Evolutionary conservation across 2,329 filamentous ascomycete genomes (phyloP).

Genomic region (Graphium sp.): DNA sequence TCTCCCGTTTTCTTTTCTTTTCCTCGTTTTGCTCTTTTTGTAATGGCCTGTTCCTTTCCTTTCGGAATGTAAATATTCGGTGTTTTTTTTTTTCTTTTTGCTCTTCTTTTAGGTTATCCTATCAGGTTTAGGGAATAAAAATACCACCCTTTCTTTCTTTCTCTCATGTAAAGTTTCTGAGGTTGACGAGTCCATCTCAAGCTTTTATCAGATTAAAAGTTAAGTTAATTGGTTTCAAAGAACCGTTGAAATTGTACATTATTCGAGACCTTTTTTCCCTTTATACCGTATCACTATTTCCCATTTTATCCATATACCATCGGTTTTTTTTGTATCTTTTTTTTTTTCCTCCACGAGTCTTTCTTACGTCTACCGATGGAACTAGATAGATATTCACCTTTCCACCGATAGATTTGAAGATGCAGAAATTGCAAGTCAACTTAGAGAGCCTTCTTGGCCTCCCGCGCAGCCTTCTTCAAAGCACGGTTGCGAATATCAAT

Average conservation of each 20-base stretch:
- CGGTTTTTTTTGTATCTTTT: background rate
- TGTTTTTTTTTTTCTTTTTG: background rate
- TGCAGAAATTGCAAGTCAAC: background rate
- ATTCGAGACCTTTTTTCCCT: background rate
- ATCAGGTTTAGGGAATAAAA: background rate
- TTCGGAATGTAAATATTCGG: slow-evolving; percentile 2
- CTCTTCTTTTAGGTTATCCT: background rate
- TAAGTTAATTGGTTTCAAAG: too few species aligned
- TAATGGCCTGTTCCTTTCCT: background rate
- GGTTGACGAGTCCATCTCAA: background rate
- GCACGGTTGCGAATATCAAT: slow-evolving; percentile 67
- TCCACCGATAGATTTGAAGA: background rate
- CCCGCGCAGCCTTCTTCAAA: slow-evolving; percentile 67
- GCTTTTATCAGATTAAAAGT: too few species aligned
- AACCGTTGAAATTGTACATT: too few species aligned
- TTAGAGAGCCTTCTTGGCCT: slow-evolving; percentile 45
- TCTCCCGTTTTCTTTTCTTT: background rate
- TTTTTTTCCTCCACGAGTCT: slow-evolving; percentile 1
- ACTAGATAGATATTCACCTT: slow-evolving; percentile 1
- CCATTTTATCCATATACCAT: background rate
- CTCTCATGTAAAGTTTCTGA: background rate
- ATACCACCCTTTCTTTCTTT: background rate
- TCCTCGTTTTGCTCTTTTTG: background rate
- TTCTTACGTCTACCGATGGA: too few species aligned
- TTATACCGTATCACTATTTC: slow-evolving; percentile 1